phyloP scores from a whole-genome alignment of 2,329 filamentous ascomycete genomes.

The Exophiala bonariae region DNA sequence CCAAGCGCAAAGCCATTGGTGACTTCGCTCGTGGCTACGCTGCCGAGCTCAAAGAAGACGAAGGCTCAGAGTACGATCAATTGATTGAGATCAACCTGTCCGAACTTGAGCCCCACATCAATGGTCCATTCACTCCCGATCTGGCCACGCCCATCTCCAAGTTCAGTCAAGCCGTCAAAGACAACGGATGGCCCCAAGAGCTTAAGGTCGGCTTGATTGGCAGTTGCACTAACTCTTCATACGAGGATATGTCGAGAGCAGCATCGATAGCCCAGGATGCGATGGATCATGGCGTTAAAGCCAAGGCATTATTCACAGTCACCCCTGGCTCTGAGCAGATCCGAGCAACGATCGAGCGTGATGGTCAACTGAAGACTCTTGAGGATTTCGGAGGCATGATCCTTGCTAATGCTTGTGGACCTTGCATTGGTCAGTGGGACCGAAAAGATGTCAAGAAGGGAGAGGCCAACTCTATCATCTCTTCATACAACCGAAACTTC shows the following conservation, averaged over 20 bases:
- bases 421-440: slow-evolving; percentile 93
- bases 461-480: slow-evolving; percentile 92
- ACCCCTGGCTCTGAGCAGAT: slow-evolving; percentile 98
- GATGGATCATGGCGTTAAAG: slow-evolving; percentile 87
- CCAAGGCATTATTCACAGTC: slow-evolving; percentile 90
- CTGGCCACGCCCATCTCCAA: slow-evolving; percentile 96
- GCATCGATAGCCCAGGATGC: slow-evolving; percentile 91
- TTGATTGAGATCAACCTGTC: slow-evolving; percentile 93
- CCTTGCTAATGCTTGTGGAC: slow-evolving; percentile 91
- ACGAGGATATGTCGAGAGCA: slow-evolving; percentile 89
- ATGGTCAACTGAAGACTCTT: slow-evolving; percentile 89
- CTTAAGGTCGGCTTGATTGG: slow-evolving; percentile 96
- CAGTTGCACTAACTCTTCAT: slow-evolving; percentile 93
- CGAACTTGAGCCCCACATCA: slow-evolving; percentile 95
- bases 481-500: slow-evolving; percentile 99
- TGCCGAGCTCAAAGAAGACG: slow-evolving; percentile 80
- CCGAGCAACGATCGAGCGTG: slow-evolving; percentile 84
- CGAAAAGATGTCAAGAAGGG: slow-evolving; percentile 92
- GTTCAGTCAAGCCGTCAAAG: slow-evolving; percentile 91
- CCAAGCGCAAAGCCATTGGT: slow-evolving; percentile 86
- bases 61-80: slow-evolving; percentile 93
- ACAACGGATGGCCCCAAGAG: slow-evolving; percentile 94
- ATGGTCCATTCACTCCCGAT: slow-evolving; percentile 98
- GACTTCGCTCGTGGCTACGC: slow-evolving; percentile 85
- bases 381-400: slow-evolving; percentile 95